Base-by-base conservation (phyloP, 208 protist genomes). In the Leishmania amazonensis region DNA sequence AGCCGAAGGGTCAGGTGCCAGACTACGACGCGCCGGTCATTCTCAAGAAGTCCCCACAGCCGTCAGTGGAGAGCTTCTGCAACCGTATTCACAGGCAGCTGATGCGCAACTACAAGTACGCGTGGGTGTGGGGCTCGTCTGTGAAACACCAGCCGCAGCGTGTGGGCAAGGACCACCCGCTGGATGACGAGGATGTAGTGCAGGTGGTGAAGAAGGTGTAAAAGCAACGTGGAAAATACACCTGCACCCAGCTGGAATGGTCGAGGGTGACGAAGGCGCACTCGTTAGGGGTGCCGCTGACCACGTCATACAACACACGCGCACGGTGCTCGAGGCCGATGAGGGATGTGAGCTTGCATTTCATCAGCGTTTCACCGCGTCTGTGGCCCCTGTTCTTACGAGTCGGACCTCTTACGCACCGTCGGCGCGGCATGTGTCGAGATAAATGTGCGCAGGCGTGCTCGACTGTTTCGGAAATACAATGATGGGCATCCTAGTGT, bases 111-210 rank as follows among this genome's bases (percentile, higher is more conserved):
- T 99, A 99, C 91, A 99, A 99, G 92, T 99, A 99, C 85, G 99
- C 99, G 58, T 94, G 98, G 88, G 99, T 99, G 65, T 99, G 99
- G 99, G 99, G 99, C 17, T 83, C 90, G 24, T 99, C 96, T 47
- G 99, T 99, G 42, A 99, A 99, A 93, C 97, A 99, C 81, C 96
- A 99, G 83, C 99, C 99, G 49, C 98, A 99, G 88, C 94, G 91
- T 79, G 96, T 99, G 8, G 99, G 99, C 49, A 99, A 98, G 84
- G 97, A 99, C 47, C 99, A 99, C 88, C 70, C 97, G 51, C 90
- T 99, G 7, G 89, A 98, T 3, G 99, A 99, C 87, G 99, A 99
- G 83, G 99, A 99, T 90, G 97, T 99, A 73, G 93, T 99, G 54
- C 99, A 99, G 86, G 97, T 99, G 67, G 94, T 99, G 40, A 99